Conservation (phyloP, 2,329 filamentous ascomycete species). For the Curvularia sp. region DNA sequence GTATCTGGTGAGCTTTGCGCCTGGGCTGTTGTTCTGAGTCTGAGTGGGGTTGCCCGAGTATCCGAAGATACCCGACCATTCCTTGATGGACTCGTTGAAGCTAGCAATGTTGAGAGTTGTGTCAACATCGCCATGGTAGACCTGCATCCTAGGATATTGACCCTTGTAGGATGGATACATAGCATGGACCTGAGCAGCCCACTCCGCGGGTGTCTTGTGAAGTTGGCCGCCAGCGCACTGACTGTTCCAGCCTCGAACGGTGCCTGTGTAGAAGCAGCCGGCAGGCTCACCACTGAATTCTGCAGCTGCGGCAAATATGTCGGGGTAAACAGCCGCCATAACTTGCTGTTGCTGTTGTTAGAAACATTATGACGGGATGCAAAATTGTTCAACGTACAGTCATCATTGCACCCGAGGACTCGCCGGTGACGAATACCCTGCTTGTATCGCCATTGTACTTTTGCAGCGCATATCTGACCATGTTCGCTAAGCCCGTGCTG, state of each 20-base stretch:
- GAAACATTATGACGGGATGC: neutral
- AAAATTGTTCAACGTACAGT: slow-evolving; percentile 4
- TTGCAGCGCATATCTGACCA: slow-evolving; percentile 63
- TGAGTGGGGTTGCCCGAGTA: neutral
- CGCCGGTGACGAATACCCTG: slow-evolving; percentile 63
- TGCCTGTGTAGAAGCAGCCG: slow-evolving; percentile 59
- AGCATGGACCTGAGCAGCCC: neutral
- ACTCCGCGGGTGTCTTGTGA: neutral
- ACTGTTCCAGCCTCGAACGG: slow-evolving; percentile 59
- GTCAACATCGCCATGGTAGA: neutral
- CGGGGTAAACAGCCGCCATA: slow-evolving; percentile 60
- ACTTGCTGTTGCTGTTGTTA: slow-evolving; percentile 45
- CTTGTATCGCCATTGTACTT: slow-evolving; percentile 60
- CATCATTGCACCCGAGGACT: slow-evolving; percentile 56
- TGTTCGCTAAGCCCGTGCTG: slow-evolving; percentile 63
- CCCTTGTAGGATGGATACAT: neutral
- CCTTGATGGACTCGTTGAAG: neutral
- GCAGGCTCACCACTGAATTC: slow-evolving; percentile 62
- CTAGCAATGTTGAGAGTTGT: neutral
- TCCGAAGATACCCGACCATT: neutral
- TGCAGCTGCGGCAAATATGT: slow-evolving; percentile 60
- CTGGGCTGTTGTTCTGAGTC: neutral
- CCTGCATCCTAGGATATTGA: neutral
- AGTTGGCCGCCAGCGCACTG: slow-evolving; percentile 58
- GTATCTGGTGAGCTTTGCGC: neutral